Evolutionary conservation across 768 basidiomycete species (phyloP), one percentile per base, ranked within the genome.

Genomic region (Mrakia frigida): DNA sequence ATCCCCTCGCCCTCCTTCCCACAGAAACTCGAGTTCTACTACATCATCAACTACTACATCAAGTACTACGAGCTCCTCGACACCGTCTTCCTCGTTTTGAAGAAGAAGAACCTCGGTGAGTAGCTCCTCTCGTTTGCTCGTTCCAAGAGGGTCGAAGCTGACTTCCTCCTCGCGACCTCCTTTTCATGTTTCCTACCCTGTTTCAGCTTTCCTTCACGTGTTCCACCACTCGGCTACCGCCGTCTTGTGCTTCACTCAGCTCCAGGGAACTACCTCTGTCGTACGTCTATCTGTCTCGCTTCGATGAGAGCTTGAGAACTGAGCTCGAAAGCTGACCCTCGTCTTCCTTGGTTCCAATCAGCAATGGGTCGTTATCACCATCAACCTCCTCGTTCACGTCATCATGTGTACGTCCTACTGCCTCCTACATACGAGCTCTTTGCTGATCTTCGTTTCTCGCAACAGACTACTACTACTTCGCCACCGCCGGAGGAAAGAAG

Each of bases 211-310:
- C 86, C 86, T 99, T 78, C 97, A 98, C 84, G 96, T 99, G 79
- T 98, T 97, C 87, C 97, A 98, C 84, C 97, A 99, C 86, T 93
- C 97, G 76, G 97, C 96, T 25, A 98, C 97, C 76, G 96, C 96
- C 77, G 84, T 98, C 78, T 86, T 99, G 76, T 98, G 97, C 85
- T 98, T 90, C 83, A 90, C 90, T 73, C 96, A 99, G 85, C 87
- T 99, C 79, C 91, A 97, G 80, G 97, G 97, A 79, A 89, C 88
- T 83, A 98, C 97, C 65, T 94, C 91, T 80, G 90, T 98, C 72
- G 94, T 95, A 84, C 81, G 92, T 87, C 50, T n/a, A 33, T 35
- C 5, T 43, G 37, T 28, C 33, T 28, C 39, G 43, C 25, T n/a
- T 23, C 56, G 37, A 59, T 35, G 37, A 33, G 4, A 56, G 18